These are phyloP conservation scores for Tulasnella calospora DNA, from an alignment of 768 basidiomycete species.

Conservation along the genomic window DNA sequence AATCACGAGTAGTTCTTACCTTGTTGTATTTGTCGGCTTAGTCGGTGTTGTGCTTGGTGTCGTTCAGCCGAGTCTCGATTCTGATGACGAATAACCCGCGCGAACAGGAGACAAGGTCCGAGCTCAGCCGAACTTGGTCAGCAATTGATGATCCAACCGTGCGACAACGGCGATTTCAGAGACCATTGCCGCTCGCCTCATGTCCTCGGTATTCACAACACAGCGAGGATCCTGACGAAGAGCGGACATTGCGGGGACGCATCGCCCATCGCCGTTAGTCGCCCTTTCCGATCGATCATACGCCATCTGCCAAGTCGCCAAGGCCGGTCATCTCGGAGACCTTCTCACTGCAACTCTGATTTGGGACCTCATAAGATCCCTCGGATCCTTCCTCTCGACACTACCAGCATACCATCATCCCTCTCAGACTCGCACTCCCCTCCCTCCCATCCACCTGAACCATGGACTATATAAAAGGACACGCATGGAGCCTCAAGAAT, in stretches of 20 bases:
- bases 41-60: neutral
- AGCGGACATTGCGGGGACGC: neutral
- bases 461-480: neutral
- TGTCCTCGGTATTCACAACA: neutral
- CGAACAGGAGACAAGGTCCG: neutral
- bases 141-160: neutral
- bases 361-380: neutral
- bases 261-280: neutral
- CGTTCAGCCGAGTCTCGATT: neutral
- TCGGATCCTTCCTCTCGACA: neutral
- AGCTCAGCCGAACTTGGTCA: neutral
- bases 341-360: neutral
- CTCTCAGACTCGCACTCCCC: neutral
- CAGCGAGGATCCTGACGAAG: neutral
- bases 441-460: neutral
- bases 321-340: conserved; percentile 3
- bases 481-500: neutral
- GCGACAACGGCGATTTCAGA: neutral
- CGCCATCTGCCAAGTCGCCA: neutral
- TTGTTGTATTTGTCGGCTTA: neutral
- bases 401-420: neutral
- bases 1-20: neutral
- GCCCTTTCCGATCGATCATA: neutral
- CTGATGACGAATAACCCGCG: neutral
- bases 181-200: neutral